Evolutionary conservation across 2,329 filamentous ascomycete genomes (phyloP).

Genomic region (Bipolaris bicolor): DNA sequence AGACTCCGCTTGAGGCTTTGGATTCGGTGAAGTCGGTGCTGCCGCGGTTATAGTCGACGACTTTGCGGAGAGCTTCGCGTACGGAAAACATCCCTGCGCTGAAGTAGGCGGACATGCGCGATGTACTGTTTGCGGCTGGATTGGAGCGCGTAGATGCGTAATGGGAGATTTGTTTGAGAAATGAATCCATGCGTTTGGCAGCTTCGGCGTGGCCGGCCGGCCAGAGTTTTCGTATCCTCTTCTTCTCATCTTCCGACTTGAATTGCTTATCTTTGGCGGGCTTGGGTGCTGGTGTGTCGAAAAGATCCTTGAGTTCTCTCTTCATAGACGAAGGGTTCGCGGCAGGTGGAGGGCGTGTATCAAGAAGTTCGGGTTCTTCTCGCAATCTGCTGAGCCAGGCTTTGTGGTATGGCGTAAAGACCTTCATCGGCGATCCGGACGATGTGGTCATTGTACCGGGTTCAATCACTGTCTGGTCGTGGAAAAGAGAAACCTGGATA

Average conservation of each 20-base stretch:
- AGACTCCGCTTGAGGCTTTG: conserved; percentile 47
- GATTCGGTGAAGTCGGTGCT: conserved; percentile 53
- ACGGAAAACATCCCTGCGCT: conserved; percentile 54
- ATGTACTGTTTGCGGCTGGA: conserved; percentile 52
- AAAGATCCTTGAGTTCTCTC: conserved; percentile 41
- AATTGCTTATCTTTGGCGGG: conserved; percentile 53
- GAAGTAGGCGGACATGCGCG: conserved; percentile 54
- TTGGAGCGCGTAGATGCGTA: conserved; percentile 53
- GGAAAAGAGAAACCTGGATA: conserved; percentile 52
- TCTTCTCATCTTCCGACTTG: conserved; percentile 45
- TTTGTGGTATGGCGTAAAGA: conserved; percentile 60
- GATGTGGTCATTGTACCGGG: conserved; percentile 54
- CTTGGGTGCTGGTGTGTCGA: conserved; percentile 42
- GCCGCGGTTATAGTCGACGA: conserved; percentile 51
- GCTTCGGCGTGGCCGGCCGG: conserved; percentile 54
- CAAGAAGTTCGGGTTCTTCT: conserved; percentile 51
- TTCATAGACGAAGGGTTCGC: conserved; percentile 43
- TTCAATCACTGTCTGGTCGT: conserved; percentile 58
- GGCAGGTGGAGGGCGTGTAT: conserved; percentile 51
- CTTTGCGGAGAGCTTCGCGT: conserved; percentile 53
- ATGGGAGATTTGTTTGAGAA: conserved; percentile 50
- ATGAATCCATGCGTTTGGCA: conserved; percentile 50
- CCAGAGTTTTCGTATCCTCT: conserved; percentile 53
- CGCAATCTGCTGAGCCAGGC: conserved; percentile 55
- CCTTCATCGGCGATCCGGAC: conserved; percentile 56